These are phyloP conservation scores for Paecilomyces sp. DNA, from an alignment of 2,329 filamentous ascomycete species.

Conservation along the genomic window DNA sequence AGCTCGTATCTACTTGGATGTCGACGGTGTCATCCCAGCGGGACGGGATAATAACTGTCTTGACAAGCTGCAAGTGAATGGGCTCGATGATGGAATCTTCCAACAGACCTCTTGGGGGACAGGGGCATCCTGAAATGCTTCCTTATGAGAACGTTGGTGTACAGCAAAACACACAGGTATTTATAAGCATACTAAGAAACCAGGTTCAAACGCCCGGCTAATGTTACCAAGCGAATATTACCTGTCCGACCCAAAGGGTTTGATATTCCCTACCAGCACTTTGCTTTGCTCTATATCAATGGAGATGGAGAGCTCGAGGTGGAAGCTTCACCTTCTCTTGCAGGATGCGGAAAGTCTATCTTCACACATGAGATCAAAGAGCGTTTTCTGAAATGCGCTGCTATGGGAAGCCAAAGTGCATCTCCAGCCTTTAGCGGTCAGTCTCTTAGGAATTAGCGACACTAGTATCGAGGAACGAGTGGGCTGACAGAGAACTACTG, in stretches of 20 bases:
- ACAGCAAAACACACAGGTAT: background rate
- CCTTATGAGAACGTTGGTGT: background rate
- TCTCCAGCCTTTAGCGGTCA: constrained; percentile 19
- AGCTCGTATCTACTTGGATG: background rate
- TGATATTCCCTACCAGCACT: constrained; percentile 25
- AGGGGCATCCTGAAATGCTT: background rate
- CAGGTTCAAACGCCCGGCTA: background rate
- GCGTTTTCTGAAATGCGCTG: constrained; percentile 23
- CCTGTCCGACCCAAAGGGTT: constrained; percentile 11
- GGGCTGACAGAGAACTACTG: background rate
- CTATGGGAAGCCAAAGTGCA: constrained; percentile 11
- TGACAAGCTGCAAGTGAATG: background rate
- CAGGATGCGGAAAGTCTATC: constrained; percentile 22
- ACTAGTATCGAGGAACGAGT: background rate
- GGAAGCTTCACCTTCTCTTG: constrained; percentile 25
- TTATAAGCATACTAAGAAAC: background rate
- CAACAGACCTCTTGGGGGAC: background rate
- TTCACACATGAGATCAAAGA: constrained; percentile 30
- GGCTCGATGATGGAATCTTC: background rate
- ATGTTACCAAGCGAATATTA: constrained; percentile 9
- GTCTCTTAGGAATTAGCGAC: constrained; percentile 1
- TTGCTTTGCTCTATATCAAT: constrained; percentile 30
- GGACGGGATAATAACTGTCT: background rate
- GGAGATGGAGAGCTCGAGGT: constrained; percentile 24
- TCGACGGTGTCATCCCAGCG: background rate